Base-by-base conservation (phyloP, 441 rosid species). In the Adansonia gregorii region DNA sequence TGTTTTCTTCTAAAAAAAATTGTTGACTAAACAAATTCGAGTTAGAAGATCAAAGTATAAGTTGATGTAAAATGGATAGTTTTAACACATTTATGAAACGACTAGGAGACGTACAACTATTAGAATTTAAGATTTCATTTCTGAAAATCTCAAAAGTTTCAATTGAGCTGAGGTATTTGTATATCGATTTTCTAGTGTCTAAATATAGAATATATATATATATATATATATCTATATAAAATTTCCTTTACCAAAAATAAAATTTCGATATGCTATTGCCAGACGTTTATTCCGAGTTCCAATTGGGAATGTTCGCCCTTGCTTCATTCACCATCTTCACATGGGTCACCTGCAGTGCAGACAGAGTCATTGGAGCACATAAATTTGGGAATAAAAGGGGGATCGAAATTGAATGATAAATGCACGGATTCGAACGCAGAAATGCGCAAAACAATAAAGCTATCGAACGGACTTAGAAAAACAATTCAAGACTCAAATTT, bases 281-380 rank as follows among this genome's bases (percentile, higher is more conserved):
- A 17, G 27, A 24, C 3, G 43, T 72, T 81, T 85, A 86, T 39
- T 65, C 49, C 8, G 83, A 39, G 11, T 88, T 90, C 94, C 94
- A 91, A 54, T 87, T 85, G 9, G 90, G 91, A 60, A 91, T 87
- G 82, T 89, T 89, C 8, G 86, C 82, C 1, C 89, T 86, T 64
- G 95, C 95, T 85, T 91, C 93, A 51, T 91, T 91, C 81, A 91
- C 90, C 90, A 87, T 88, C 87, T 91, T 91, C 72, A 91, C 90
- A 81, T 89, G 95, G 48, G 92, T 87, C 27, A 82, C 91, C 93
- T 63, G 41, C 67, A 41, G 45, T 89, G 88, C 83, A 82, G 75
- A 45, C 24, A 74, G 22, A 46, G 55, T 41, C 31, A 58, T 5
- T 11, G 14, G 11, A 22, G 39, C 35, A 48, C 73, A 22, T 68